Conservation (phyloP, 495 filamentous ascomycete genomes). For the Annulohypoxylon nitens region DNA sequence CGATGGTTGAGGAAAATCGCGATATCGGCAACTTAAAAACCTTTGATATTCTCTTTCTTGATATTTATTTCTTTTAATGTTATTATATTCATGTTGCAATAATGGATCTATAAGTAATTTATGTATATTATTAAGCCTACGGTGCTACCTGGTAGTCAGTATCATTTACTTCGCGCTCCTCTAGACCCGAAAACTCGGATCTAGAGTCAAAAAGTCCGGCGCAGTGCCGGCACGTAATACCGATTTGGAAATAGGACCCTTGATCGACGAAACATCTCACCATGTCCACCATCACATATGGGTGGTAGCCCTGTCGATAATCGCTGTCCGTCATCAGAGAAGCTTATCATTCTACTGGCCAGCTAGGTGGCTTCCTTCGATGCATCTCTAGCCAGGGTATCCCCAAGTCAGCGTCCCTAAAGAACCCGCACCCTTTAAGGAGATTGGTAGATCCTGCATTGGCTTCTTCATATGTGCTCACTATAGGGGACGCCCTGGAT, state of each 20-base stretch:
- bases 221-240: conserved; percentile 31
- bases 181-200: conserved; percentile 43
- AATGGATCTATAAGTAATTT: too few species aligned
- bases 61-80: too few species aligned
- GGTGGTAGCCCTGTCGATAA: conserved; percentile 31
- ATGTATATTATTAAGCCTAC: too few species aligned
- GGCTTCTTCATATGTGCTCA: conserved; percentile 14
- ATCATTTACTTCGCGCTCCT: conserved; percentile 19
- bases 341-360: conserved; percentile 26
- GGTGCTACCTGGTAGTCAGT: background rate
- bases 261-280: conserved; percentile 22
- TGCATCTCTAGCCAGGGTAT: conserved; percentile 33
- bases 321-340: conserved; percentile 25
- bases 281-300: conserved; percentile 38
- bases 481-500: background rate
- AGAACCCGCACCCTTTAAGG: conserved; percentile 20
- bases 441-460: conserved; percentile 30
- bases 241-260: conserved; percentile 31
- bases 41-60: too few species aligned
- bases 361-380: conserved; percentile 43
- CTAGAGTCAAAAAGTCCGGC: conserved; percentile 22
- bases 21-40: conserved; percentile 33
- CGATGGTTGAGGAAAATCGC: conserved; percentile 1
- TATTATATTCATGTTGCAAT: too few species aligned
- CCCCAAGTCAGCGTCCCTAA: conserved; percentile 29